Evolutionary conservation across 75 land plant genomes (phyloP), one percentile per base, ranked within the genome.

Genomic region (Ceratopteris richardii): DNA sequence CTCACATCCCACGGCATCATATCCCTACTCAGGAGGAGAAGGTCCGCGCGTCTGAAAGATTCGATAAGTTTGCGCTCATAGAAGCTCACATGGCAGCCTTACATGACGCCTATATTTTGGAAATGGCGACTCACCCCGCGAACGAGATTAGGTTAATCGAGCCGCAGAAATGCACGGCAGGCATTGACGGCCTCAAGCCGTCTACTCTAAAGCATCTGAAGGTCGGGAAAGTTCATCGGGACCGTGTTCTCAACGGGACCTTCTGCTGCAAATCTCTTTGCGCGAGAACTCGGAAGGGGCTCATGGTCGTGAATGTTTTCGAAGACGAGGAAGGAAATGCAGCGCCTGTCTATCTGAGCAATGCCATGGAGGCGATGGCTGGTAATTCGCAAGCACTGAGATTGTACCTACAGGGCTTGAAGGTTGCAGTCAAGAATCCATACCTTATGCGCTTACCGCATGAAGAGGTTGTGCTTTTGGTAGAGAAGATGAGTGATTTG

Each of bases 391-490:
- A 69, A 62, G 72, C 66, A 18, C 72, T 62, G 53, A 18, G 28
- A 21, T 44, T 64, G 24, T 69, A 40, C 16, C 72, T 66, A 4
- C 58, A 53, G 51, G 72, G 66, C 12, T 36, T 58, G 11, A 37
- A 54, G 59, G 72, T 69, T 11, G 66, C 72, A 7, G 51, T 69
- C 7, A 63, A 56, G 22, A 66, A 69, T 18, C 72, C 72, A 19
- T 62, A 69, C 39, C 43, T 69, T 27, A 69, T 44, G 1, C 30
- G 66, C 44, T 62, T 62, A 22, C 58, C 65, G 6, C 57, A 69
- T 53, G 66, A 58, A 4, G 23, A 51, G 58, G 66, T 69, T 4
- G 66, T 64, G 6, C 50, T 69, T 9, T 42, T 54, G 20, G 72
- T 69, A 21, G 66, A 69, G 55, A 36, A 61, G 2, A 64, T 48